Evolutionary conservation across 306 rosid genomes (phyloP).

Genomic region (Prunus davidiana): DNA sequence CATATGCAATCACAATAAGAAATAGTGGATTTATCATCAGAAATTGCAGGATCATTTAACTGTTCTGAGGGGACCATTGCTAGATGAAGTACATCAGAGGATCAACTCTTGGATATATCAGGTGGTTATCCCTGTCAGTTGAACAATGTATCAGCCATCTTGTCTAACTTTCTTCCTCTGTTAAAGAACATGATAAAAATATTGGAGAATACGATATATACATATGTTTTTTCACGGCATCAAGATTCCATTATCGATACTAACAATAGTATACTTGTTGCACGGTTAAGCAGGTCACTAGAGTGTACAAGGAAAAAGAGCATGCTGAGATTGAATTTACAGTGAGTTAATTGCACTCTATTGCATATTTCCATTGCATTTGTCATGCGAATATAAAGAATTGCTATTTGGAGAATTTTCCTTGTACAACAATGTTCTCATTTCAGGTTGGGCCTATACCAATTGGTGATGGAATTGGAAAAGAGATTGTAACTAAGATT

Average conservation of each 20-base stretch:
- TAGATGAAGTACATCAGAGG: slow-evolving; percentile 44
- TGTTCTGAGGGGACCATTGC: slow-evolving; percentile 33
- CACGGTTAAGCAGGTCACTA: slow-evolving; percentile 32
- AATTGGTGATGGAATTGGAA: slow-evolving; percentile 39
- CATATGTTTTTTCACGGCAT: not conserved
- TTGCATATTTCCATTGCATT: not conserved
- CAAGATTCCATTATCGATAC: not conserved
- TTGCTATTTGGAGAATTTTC: not conserved
- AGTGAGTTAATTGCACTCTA: slow-evolving; percentile 18
- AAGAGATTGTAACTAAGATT: slow-evolving; percentile 38
- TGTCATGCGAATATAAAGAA: not conserved
- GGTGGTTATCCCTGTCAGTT: slow-evolving; percentile 25
- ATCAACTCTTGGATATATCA: slow-evolving; percentile 44
- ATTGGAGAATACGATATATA: not conserved
- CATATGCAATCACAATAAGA: not conserved
- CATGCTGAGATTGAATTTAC: slow-evolving; percentile 42
- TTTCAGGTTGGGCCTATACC: slow-evolving; percentile 46
- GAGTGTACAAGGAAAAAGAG: slow-evolving; percentile 44
- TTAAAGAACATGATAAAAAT: not conserved
- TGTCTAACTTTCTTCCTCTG: not conserved
- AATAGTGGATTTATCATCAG: not conserved
- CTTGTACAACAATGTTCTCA: not conserved
- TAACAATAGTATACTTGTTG: not conserved
- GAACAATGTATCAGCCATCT: not conserved
- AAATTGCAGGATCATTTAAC: slow-evolving; percentile 34